These are phyloP conservation scores for Apiotrichum brassicae DNA, from an alignment of 1,284 basidiomycete genomes.

Conservation along the genomic window DNA sequence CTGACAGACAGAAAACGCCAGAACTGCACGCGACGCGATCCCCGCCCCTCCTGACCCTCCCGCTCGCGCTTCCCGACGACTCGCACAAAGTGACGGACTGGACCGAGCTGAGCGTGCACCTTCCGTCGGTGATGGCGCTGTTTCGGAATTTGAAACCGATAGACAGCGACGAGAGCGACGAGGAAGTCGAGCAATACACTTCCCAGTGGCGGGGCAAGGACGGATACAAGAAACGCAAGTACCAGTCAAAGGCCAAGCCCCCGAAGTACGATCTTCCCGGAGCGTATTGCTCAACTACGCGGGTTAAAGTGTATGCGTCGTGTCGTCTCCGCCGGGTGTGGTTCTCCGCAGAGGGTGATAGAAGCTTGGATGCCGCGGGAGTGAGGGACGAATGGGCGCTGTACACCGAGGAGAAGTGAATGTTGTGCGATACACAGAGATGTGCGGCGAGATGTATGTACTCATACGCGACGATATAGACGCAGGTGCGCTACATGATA, in stretches of 20 bases:
- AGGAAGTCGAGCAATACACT: background rate
- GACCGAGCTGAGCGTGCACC: slow-evolving; percentile 60
- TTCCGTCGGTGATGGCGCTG: slow-evolving; percentile 58
- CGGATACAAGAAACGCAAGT: background rate
- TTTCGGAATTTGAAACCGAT: slow-evolving; percentile 44
- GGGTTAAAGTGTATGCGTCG: slow-evolving; percentile 70
- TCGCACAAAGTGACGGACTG: slow-evolving; percentile 61
- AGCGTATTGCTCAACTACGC: slow-evolving; percentile 59
- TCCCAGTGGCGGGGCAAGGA: slow-evolving; percentile 11
- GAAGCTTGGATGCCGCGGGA: background rate
- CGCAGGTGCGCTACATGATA: no score
- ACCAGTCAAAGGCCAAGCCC: background rate
- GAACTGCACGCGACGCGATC: slow-evolving; percentile 49
- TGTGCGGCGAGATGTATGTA: background rate
- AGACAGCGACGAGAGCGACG: background rate
- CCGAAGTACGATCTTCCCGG: slow-evolving; percentile 50
- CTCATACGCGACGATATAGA: background rate
- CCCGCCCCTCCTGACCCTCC: slow-evolving; percentile 63
- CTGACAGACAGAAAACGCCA: slow-evolving; percentile 62
- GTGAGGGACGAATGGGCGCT: slow-evolving; percentile 12
- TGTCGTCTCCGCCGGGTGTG: slow-evolving; percentile 72
- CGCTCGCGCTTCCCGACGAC: slow-evolving; percentile 59
- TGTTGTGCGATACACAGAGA: background rate
- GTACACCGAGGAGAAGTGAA: background rate
- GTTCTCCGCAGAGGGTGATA: slow-evolving; percentile 48